Evolutionary conservation across 2,329 filamentous ascomycete species (phyloP), one percentile per base, ranked within the genome.

Genomic region (Magnaporthales sp.): DNA sequence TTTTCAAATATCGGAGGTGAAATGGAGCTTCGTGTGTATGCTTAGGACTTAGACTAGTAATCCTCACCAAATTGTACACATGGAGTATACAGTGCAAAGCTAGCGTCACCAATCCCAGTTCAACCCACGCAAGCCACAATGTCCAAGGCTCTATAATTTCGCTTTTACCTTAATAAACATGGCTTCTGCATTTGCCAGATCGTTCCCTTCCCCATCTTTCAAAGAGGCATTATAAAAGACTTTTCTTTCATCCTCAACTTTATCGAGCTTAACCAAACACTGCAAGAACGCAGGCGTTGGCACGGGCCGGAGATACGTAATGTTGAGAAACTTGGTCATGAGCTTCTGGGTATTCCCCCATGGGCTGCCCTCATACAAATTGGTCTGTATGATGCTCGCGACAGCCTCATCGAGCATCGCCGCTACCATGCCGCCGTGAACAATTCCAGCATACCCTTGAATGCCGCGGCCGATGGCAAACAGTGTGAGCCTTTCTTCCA

Each of bases 401-500:
- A 84, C 81, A 6, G 78, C 75, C 72, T 89, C 86, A 71, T 89
- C 86, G 26, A 89, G 73, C n/a, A 89, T 72, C 0, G 83, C 80
- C 9, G 81, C 80, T 7, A 85, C 79, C 31, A 89, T 80, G 1
- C 86, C 87, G 24, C 87, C 86, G 72, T 89, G 87, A 10, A 79
- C 76, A 7, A 85, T 77, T 3, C 77, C 74, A 1, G 82, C 75
- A 70, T 83, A 82, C 2, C 86, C 86, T 69, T 85, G 84, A 66
- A 89, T 70, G 22, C 80, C 81, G 11, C 77, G 71, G 1, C 83
- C 86, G 1, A 89, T 75, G 13, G 73, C 75, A 5, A 79, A 61
- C 38, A 81, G 71, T 1, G 70, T 71, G 30, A 75, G 74, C 62
- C 78, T 19, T 46, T 76, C 72, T n/a, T 70, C 66, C 2, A 79